Conservation (phyloP, 371 early-diverging fungal species). For the Syncephalastrum sp. region DNA sequence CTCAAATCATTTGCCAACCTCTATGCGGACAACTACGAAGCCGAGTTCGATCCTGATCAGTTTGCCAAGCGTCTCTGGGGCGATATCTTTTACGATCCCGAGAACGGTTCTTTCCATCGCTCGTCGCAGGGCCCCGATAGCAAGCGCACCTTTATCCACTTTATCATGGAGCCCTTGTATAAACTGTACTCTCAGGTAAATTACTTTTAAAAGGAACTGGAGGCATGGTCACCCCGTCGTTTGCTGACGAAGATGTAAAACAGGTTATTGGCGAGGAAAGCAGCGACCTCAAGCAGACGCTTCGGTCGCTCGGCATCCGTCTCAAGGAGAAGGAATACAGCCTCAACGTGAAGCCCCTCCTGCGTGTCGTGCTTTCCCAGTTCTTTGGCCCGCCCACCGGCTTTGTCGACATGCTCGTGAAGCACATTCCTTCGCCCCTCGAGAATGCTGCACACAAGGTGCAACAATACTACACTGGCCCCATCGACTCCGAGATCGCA, state of each 20-base stretch:
- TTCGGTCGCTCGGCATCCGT: constrained; percentile 78
- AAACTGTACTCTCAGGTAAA: constrained; percentile 86
- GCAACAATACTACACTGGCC: constrained; percentile 78
- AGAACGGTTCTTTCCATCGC: constrained; percentile 79
- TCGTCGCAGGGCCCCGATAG: constrained; percentile 55
- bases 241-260: constrained; percentile 15
- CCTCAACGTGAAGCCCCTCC: constrained; percentile 80
- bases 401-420: constrained; percentile 87
- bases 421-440: constrained; percentile 80
- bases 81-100: constrained; percentile 88
- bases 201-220: not conserved
- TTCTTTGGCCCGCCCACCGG: constrained; percentile 92
- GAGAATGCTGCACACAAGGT: constrained; percentile 72
- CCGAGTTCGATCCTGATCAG: constrained; percentile 71
- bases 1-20: constrained; percentile 90
- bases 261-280: constrained; percentile 68
- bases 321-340: constrained; percentile 77
- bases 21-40: constrained; percentile 69
- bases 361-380: constrained; percentile 77
- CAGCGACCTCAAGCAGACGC: constrained; percentile 63
- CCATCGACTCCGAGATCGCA: constrained; percentile 60
- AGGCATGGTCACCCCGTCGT: not conserved
- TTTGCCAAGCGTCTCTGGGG: constrained; percentile 96
- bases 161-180: constrained; percentile 95
- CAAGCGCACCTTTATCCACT: constrained; percentile 93